phyloP scores from a whole-genome alignment of 2,329 filamentous ascomycete species.

The Diaporthe vaccinii region DNA sequence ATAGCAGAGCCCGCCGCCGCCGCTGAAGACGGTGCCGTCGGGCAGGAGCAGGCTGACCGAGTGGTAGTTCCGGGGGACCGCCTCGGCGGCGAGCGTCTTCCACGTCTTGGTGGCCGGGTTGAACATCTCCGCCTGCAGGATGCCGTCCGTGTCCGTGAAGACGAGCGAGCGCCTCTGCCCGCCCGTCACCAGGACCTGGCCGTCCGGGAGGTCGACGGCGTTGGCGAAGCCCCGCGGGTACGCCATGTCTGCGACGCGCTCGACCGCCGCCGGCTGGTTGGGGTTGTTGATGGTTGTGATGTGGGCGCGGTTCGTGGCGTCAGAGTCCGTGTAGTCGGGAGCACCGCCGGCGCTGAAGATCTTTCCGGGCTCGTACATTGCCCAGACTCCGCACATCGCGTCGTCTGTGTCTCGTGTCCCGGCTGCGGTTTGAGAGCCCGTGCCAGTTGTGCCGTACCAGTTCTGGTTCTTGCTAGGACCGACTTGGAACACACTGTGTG shows the following conservation, averaged over 20 bases:
- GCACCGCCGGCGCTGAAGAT: slow-evolving; percentile 65
- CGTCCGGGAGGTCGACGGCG: slow-evolving; percentile 63
- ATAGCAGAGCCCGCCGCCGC: slow-evolving; percentile 66
- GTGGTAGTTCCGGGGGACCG: slow-evolving; percentile 64
- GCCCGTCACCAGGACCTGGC: slow-evolving; percentile 61
- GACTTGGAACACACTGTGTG: slow-evolving; percentile 60
- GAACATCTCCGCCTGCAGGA: slow-evolving; percentile 61
- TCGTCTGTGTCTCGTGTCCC: slow-evolving; percentile 60
- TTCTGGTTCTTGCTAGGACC: slow-evolving; percentile 65
- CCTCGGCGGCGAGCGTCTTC: slow-evolving; percentile 52
- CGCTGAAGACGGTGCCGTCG: slow-evolving; percentile 64
- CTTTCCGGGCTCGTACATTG: slow-evolving; percentile 69
- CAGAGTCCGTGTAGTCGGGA: slow-evolving; percentile 55
- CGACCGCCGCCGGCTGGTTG: slow-evolving; percentile 44
- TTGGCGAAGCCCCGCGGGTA: slow-evolving; percentile 59
- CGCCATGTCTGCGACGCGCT: slow-evolving; percentile 45
- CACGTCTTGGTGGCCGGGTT: slow-evolving; percentile 58
- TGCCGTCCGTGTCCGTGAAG: slow-evolving; percentile 59
- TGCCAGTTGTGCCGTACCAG: slow-evolving; percentile 62
- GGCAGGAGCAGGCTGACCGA: slow-evolving; percentile 62
- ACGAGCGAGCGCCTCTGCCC: slow-evolving; percentile 58
- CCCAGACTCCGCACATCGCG: slow-evolving; percentile 64
- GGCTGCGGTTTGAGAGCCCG: slow-evolving; percentile 55
- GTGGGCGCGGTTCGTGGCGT: slow-evolving; percentile 58
- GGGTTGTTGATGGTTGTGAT: slow-evolving; percentile 61